phyloP scores from a whole-genome alignment of 2,329 filamentous ascomycete genomes.

The Fusarium nygamai region DNA sequence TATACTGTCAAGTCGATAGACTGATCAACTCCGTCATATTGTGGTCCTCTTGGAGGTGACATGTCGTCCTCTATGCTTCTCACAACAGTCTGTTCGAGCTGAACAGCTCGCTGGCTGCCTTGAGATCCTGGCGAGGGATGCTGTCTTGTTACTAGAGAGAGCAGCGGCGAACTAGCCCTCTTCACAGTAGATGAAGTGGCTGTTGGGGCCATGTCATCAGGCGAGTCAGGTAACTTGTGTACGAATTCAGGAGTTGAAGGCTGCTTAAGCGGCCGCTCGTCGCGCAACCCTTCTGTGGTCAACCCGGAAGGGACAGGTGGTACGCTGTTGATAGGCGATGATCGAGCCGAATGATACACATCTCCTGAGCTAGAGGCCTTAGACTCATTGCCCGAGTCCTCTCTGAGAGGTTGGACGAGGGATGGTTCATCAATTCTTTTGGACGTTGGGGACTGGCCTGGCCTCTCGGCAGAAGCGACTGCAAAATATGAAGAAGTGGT shows the following conservation, averaged over 20 bases:
- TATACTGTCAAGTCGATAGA: conserved; percentile 29
- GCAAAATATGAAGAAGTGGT: conserved; percentile 24
- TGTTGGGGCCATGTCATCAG: background rate
- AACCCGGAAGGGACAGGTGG: conserved; percentile 22
- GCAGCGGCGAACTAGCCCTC: conserved; percentile 17
- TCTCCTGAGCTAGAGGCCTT: conserved; percentile 32
- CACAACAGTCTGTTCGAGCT: conserved; percentile 5
- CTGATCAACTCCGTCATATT: conserved; percentile 49
- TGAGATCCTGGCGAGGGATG: background rate
- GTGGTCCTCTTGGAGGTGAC: conserved; percentile 16
- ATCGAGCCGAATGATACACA: conserved; percentile 35
- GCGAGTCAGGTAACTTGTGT: conserved; percentile 21
- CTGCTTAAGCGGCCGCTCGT: background rate
- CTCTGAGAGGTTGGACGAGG: conserved; percentile 29
- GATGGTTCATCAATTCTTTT: conserved; percentile 24
- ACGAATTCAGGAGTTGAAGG: conserved; percentile 25
- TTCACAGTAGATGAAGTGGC: conserved; percentile 18
- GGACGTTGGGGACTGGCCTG: conserved; percentile 6
- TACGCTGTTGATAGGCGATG: conserved; percentile 29
- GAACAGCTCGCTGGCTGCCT: conserved; percentile 2
- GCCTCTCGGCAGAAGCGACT: conserved; percentile 1
- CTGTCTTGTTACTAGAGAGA: conserved; percentile 1
- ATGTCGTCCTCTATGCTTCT: conserved; percentile 36
- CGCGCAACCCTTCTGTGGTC: background rate
- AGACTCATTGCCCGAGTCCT: conserved; percentile 30